Base-by-base conservation (phyloP, 2,329 filamentous ascomycete genomes). In the Trichoderma oligosporum region DNA sequence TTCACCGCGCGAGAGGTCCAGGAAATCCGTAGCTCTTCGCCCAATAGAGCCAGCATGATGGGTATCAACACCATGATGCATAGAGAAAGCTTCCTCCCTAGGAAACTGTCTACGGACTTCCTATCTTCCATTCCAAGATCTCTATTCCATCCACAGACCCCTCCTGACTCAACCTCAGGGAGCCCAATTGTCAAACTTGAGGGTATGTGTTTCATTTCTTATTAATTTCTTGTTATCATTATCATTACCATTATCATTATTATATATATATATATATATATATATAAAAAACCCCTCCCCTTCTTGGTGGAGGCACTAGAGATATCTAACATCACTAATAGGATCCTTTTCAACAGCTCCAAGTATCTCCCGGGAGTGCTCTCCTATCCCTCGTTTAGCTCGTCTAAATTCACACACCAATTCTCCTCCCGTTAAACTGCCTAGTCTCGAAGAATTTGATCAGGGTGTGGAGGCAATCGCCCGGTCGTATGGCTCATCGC, bases 391-490 rank as follows among this genome's bases (percentile, higher is more conserved):
- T 7, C 61, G 20, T 57, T 63, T 63, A 49, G 47, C 56, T 51
- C 57, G 58, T 24, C 57, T 65, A 16, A 49, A 58, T 33, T 52
- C 56, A 7, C 47, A 58, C 29, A 49, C 54, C 45, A 61, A 46
- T 29, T 31, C 39, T 27, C 54, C 63, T 6, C 57, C 59, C 6
- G 54, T 70, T 36, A 66, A 63, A 42, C 68, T 74, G 29, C 72
- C 72, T 4, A 73, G 71, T 51, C 61, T 74, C 20, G 66, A 67
- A 35, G 71, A 74, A 57, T 74, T 74, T 46, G 72, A 72, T 41
- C 67, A 69, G 58, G 72, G 70, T 12, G 71, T 74, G n/a, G 68
- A 74, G 48, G 68, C 68, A 14, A 63, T 74, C 20, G 69, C 67
- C 18, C 64, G 68, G 48, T 65, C 64, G 14, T 63, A 71, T 54